A percentile compares a stretch with the other conserved stretches of the same genome.
Evolutionary conservation across 129 eudicot species (phyloP).

Genomic region (Rutidosis leptorrhynchoides): DNA sequence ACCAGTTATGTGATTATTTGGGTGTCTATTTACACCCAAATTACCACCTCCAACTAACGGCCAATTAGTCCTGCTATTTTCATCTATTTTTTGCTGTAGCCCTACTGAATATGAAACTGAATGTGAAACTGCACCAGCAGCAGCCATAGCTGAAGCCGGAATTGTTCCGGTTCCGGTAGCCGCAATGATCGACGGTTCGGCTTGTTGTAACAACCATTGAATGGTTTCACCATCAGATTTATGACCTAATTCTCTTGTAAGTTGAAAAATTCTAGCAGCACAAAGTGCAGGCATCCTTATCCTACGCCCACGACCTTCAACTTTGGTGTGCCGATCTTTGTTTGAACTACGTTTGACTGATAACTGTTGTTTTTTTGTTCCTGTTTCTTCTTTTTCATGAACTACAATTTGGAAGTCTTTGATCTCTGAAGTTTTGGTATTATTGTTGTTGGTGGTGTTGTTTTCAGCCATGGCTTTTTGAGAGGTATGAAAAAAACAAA

Average conservation of each 20-base stretch:
- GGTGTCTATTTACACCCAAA: constrained; percentile 42
- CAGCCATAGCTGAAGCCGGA: constrained; percentile 70
- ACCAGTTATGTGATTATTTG: constrained; percentile 39
- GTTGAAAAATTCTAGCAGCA: constrained; percentile 80
- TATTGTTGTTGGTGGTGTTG: constrained; percentile 26
- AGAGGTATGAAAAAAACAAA: constrained; percentile 38
- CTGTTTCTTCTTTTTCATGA: constrained; percentile 38
- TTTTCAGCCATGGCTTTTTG: constrained; percentile 40
- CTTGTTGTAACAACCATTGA: constrained; percentile 83
- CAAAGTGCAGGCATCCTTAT: constrained; percentile 93
- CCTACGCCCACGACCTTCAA: constrained; percentile 83
- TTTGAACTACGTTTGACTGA: constrained; percentile 69
- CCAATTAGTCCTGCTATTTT: constrained; percentile 48
- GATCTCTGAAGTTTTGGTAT: constrained; percentile 30
- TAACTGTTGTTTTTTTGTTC: constrained; percentile 40
- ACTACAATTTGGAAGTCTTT: constrained; percentile 49
- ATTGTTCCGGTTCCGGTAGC: constrained; percentile 81
- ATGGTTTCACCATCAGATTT: constrained; percentile 88
- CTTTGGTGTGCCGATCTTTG: constrained; percentile 87
- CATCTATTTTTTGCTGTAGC: constrained; percentile 58
- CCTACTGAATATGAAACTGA: constrained; percentile 46
- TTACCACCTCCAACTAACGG: constrained; percentile 43
- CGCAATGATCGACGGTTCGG: constrained; percentile 85
- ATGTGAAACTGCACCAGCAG: constrained; percentile 30
- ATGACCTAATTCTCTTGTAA: constrained; percentile 82